A percentile compares a stretch with the other conserved stretches of the same genome.
Conservation (phyloP, 768 basidiomycete species). For the Tricholoma flavovirens region DNA sequence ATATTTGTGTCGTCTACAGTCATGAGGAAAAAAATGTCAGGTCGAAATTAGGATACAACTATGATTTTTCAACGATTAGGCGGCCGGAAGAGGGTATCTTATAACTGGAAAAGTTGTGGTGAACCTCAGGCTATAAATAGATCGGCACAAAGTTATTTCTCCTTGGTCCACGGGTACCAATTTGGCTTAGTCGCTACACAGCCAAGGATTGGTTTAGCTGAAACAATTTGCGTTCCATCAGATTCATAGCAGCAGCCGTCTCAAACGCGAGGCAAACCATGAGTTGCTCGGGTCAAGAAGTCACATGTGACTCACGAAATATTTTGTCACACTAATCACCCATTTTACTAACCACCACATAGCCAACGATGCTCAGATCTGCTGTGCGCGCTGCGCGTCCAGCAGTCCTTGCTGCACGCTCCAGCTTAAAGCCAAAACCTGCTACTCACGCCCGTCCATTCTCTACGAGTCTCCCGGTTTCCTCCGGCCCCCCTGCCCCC, state of each 20-base stretch:
- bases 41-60: not conserved
- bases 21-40: not conserved
- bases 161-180: not conserved
- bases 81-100: not conserved
- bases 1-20: not conserved
- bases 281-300: not conserved
- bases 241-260: not conserved
- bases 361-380: conserved; percentile 37
- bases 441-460: conserved; percentile 44
- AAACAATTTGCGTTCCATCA: not conserved
- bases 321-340: conserved; percentile 9
- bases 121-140: not conserved
- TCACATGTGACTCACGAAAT: conserved; percentile 12
- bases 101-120: not conserved
- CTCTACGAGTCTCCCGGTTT: conserved; percentile 49
- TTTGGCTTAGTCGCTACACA: not conserved
- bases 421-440: conserved; percentile 27
- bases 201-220: not conserved
- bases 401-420: conserved; percentile 33
- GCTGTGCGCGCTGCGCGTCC: conserved; percentile 43
- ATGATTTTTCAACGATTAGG: not conserved
- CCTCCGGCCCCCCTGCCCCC: conserved; percentile 55
- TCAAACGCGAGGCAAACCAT: not conserved
- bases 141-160: not conserved
- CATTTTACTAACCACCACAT: conserved; percentile 19